These are phyloP conservation scores for Candida qinlingensis DNA, from an alignment of 805 yeast species.

Conservation along the genomic window DNA sequence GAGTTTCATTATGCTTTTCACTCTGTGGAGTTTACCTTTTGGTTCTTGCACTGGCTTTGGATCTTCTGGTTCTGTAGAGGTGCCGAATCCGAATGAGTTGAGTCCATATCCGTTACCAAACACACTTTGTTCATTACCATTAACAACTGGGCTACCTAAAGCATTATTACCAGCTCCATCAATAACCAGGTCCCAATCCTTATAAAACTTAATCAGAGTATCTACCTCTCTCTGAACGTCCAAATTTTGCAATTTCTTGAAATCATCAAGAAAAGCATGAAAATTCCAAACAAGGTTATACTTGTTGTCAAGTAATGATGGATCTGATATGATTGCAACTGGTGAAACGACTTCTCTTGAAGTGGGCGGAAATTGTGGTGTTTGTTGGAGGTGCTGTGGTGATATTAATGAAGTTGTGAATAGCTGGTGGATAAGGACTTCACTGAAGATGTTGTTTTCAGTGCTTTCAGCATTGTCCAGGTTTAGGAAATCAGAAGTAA, in stretches of 20 bases:
- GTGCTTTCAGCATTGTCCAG: background rate
- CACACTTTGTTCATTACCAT: background rate
- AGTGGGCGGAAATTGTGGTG: background rate
- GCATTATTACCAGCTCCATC: background rate
- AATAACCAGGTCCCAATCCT: constrained; percentile 12
- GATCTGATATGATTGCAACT: background rate
- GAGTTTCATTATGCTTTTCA: too few species aligned
- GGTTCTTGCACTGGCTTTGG: background rate
- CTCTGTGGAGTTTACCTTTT: too few species aligned
- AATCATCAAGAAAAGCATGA: constrained; percentile 33
- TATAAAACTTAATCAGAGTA: constrained; percentile 8
- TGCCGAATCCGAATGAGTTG: too few species aligned
- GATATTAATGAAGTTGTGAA: constrained; percentile 21
- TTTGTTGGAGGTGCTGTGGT: background rate
- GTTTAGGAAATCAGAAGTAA: background rate
- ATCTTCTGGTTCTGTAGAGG: background rate
- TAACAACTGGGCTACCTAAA: background rate
- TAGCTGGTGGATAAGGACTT: constrained; percentile 3
- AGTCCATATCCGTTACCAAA: background rate
- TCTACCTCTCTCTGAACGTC: constrained; percentile 18
- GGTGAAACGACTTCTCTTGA: background rate
- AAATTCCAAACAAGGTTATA: constrained; percentile 39
- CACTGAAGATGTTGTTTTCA: background rate
- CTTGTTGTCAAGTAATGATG: constrained; percentile 24
- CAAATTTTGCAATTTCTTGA: constrained; percentile 28